Conservation (phyloP, 2,329 filamentous ascomycete genomes). For the Cercospora canescens region DNA sequence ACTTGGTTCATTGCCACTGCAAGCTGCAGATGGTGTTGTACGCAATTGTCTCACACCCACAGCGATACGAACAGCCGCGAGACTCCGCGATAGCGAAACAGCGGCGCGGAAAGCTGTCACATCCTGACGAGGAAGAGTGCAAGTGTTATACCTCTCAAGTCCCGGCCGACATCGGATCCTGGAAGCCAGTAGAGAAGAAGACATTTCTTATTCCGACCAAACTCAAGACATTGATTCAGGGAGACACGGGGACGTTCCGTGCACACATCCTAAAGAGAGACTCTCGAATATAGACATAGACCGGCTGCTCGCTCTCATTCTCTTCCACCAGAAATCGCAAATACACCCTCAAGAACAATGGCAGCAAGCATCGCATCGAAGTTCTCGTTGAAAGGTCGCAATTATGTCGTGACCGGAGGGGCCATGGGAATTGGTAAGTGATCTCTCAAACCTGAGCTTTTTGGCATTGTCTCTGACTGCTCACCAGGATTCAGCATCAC, state of each 20-base stretch:
- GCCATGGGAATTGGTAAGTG: conserved; percentile 29
- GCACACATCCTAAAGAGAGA: background rate
- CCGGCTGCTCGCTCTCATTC: background rate
- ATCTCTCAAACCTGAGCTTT: background rate
- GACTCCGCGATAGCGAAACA: background rate
- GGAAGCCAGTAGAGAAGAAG: background rate
- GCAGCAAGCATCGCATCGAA: conserved; percentile 18
- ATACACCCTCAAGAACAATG: background rate
- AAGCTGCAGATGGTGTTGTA: background rate
- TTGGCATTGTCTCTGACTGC: background rate
- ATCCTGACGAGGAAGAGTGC: background rate
- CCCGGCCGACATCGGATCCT: conserved; percentile 4
- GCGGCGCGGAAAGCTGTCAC: background rate
- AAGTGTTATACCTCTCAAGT: conserved; percentile 4
- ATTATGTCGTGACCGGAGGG: conserved; percentile 31
- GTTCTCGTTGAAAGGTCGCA: conserved; percentile 28
- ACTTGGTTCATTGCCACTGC: background rate
- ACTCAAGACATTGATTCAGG: background rate
- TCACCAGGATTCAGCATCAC: conserved; percentile 26
- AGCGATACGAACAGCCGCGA: background rate
- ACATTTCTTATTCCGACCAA: background rate
- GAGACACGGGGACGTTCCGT: background rate
- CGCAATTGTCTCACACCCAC: background rate
- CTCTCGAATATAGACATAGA: background rate
- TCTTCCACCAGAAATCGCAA: background rate